Percentiles rank a stretch among this genome's conserved stretches.
phyloP scores from a whole-genome alignment of 2,329 filamentous ascomycete genomes.

The Proliferodiscus dingleyae region DNA sequence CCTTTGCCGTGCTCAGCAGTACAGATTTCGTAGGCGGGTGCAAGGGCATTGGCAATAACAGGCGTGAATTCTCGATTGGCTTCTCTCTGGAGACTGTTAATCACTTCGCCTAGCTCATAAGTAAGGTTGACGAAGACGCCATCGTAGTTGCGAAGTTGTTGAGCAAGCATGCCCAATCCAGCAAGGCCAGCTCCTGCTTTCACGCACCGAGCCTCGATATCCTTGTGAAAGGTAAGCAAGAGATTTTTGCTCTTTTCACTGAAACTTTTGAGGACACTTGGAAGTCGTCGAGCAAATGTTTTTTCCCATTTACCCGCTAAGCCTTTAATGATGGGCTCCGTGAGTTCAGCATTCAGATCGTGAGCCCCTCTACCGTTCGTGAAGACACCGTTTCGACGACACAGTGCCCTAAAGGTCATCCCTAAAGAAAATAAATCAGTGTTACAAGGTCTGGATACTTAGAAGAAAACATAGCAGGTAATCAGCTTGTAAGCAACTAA shows the following conservation, averaged over 20 bases:
- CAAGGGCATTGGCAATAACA: slow-evolving; percentile 42
- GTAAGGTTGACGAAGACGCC: slow-evolving; percentile 37
- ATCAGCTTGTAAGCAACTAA: neutral
- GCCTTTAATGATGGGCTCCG: slow-evolving; percentile 22
- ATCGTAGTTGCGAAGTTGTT: slow-evolving; percentile 39
- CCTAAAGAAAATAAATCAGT: slow-evolving; percentile 7
- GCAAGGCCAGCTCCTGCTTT: slow-evolving; percentile 36
- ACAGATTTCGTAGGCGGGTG: slow-evolving; percentile 41
- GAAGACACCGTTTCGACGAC: slow-evolving; percentile 45
- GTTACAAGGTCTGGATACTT: neutral
- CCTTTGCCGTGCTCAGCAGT: slow-evolving; percentile 34
- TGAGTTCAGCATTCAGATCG: slow-evolving; percentile 37
- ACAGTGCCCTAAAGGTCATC: slow-evolving; percentile 52
- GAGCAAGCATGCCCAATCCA: slow-evolving; percentile 36
- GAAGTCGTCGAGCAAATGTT: slow-evolving; percentile 38
- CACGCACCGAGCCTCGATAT: slow-evolving; percentile 36
- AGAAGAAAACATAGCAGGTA: no score
- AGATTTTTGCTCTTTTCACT: slow-evolving; percentile 29
- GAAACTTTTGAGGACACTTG: slow-evolving; percentile 36
- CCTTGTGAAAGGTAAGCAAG: slow-evolving; percentile 38
- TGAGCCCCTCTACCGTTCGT: slow-evolving; percentile 34
- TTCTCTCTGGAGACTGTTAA: slow-evolving; percentile 45
- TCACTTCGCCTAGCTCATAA: slow-evolving; percentile 28
- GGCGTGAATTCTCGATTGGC: slow-evolving; percentile 51
- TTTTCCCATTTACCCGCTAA: slow-evolving; percentile 19